phyloP scores from a whole-genome alignment of 2,329 filamentous ascomycete species.

The Bimuria novae-zelandiae region DNA sequence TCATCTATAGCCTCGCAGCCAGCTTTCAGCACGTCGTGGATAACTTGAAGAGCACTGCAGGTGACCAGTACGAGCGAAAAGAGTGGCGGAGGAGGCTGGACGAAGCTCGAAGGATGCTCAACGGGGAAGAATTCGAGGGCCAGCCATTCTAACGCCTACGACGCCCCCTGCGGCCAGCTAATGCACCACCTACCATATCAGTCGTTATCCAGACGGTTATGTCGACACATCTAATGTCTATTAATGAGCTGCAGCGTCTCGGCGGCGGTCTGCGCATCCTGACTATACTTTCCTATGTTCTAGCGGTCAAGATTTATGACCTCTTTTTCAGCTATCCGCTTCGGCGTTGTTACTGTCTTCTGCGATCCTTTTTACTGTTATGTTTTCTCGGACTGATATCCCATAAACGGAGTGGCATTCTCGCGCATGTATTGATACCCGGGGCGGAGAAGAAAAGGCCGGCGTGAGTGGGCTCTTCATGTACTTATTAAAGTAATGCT shows the following conservation, averaged over 20 bases:
- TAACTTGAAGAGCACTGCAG: constrained; percentile 53
- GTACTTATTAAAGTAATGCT: constrained; percentile 14
- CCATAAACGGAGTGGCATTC: not conserved
- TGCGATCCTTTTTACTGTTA: constrained; percentile 1
- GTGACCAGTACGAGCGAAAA: constrained; percentile 61
- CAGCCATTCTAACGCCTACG: constrained; percentile 25
- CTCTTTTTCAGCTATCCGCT: not conserved
- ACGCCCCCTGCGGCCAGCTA: too few species aligned
- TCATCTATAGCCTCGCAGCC: constrained; percentile 57
- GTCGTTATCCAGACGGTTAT: constrained; percentile 3
- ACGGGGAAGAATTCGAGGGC: constrained; percentile 59
- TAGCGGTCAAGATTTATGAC: constrained; percentile 2
- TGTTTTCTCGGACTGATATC: constrained; percentile 10
- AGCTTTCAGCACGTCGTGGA: constrained; percentile 59
- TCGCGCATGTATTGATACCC: constrained; percentile 39
- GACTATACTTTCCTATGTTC: constrained; percentile 5
- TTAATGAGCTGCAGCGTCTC: constrained; percentile 26
- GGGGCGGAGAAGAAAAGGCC: constrained; percentile 24
- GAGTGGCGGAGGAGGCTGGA: constrained; percentile 74
- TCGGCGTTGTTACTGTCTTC: not conserved
- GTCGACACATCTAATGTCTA: constrained; percentile 37
- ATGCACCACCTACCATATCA: not conserved
- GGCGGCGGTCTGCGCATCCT: constrained; percentile 28
- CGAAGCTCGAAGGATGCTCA: constrained; percentile 72
- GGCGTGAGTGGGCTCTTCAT: constrained; percentile 24